Evolutionary conservation across 306 rosid species (phyloP).

Genomic region (Heteromeles arbutifolia): DNA sequence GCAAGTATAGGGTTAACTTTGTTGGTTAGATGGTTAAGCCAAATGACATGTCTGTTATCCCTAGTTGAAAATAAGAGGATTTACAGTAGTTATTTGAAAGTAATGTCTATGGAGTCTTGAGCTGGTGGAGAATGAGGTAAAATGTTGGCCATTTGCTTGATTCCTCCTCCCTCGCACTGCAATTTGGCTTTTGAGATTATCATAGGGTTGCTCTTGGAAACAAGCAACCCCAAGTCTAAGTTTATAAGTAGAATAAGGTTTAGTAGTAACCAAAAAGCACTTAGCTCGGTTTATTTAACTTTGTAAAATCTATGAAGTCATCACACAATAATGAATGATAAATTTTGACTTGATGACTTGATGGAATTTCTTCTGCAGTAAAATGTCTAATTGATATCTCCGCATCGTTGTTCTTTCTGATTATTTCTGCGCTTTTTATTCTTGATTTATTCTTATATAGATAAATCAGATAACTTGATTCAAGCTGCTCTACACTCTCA

Average conservation of each 20-base stretch:
- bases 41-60: background rate
- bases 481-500: background rate
- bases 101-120: background rate
- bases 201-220: background rate
- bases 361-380: background rate
- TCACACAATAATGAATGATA: background rate
- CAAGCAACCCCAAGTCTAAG: background rate
- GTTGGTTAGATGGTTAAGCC: background rate
- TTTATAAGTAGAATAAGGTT: background rate
- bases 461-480: background rate
- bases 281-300: background rate
- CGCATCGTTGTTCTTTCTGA: background rate
- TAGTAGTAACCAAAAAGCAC: background rate
- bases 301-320: background rate
- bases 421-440: background rate
- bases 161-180: background rate
- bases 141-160: background rate
- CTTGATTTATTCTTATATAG: background rate
- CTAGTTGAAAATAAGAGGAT: background rate
- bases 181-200: background rate
- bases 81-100: background rate
- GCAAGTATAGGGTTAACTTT: background rate
- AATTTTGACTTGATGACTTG: background rate
- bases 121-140: background rate
- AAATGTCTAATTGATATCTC: background rate